Evolutionary conservation across 805 yeast species (phyloP).

Genomic region (Yamadazyma tumulicola): DNA sequence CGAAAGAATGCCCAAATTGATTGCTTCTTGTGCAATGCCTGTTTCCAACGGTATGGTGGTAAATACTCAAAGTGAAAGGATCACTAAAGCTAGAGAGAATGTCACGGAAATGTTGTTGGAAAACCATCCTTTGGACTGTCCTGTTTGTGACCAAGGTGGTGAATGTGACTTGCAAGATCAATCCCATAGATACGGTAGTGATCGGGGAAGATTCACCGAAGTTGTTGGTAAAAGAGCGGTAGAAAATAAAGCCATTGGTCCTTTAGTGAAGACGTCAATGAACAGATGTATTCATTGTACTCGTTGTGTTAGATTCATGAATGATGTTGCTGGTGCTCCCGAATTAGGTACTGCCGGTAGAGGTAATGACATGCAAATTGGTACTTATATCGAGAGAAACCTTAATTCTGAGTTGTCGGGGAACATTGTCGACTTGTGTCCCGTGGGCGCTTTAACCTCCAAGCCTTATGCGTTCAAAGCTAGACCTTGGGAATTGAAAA

Average conservation of each 20-base stretch:
- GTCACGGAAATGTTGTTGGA: slow-evolving; percentile 85
- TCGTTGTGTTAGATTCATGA: slow-evolving; percentile 83
- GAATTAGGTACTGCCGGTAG: slow-evolving; percentile 87
- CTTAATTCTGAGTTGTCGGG: slow-evolving; percentile 83
- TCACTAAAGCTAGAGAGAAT: slow-evolving; percentile 81
- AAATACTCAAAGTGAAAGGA: slow-evolving; percentile 72
- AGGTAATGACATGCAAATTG: slow-evolving; percentile 90
- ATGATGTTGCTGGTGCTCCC: slow-evolving; percentile 90
- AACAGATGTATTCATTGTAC: slow-evolving; percentile 92
- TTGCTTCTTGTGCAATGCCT: slow-evolving; percentile 90
- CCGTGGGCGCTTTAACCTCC: slow-evolving; percentile 87
- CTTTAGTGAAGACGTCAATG: slow-evolving; percentile 85
- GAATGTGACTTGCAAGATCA: slow-evolving; percentile 93
- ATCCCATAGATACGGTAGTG: slow-evolving; percentile 76
- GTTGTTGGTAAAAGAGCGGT: slow-evolving; percentile 84
- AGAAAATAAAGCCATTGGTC: slow-evolving; percentile 88
- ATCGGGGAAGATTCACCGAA: slow-evolving; percentile 81
- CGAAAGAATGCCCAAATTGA: slow-evolving; percentile 84
- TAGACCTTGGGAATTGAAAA: slow-evolving; percentile 89
- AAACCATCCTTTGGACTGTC: slow-evolving; percentile 90
- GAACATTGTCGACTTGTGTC: slow-evolving; percentile 77
- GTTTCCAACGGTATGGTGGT: slow-evolving; percentile 89
- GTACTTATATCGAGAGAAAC: slow-evolving; percentile 82
- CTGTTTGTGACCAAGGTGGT: slow-evolving; percentile 92
- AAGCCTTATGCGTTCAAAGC: slow-evolving; percentile 71